Evolutionary conservation across 768 basidiomycete species (phyloP), one percentile per base, ranked within the genome.

Genomic region (Botryobasidium botryosum): DNA sequence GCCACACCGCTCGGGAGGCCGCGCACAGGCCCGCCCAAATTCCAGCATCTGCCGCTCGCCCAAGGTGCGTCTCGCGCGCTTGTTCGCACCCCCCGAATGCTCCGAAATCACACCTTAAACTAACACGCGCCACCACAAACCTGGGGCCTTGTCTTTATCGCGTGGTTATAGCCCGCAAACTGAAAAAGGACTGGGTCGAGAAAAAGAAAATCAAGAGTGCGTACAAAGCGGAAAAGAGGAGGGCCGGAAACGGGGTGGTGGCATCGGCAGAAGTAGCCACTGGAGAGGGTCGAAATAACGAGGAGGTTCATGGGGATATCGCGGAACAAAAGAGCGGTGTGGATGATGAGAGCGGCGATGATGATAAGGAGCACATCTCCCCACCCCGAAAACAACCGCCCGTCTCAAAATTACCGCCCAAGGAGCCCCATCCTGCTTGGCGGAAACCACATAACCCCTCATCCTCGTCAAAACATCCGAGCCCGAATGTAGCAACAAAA

Each of bases 151-250:
- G 37, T 3, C 39, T 37, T 45, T 40, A 7, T 31, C 24, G 32
- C 28, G 15, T 35, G 5, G 21, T 18, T 26, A 25, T 43, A 61
- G 60, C 57, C 20, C 54, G 56, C 35, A 62, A 62, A 46, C 58
- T 62, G 42, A 59, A 62, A 45, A 52, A 56, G 28, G 58, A 57
- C 31, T 44, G 60, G 48, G 58, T 60, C 32, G 47, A 53, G 39
- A 50, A 56, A 42, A 57, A 59, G 2, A 55, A 56, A 46, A 53
- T 59, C 50, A 62, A 62, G 53, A 55, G 56, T 44, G 43, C 48
- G 10, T 62, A 56, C 49, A 8, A 27, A 13, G 40, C 40, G 7
- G 8, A 42, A 28, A 27, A 27, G 27, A 21, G 40, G 8, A 42
- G 15, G 13, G 40, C 20, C 21, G 12, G 10, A 39, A 39, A 10